phyloP scores from a whole-genome alignment of 2,329 filamentous ascomycete species.

The Fusarium palustre region DNA sequence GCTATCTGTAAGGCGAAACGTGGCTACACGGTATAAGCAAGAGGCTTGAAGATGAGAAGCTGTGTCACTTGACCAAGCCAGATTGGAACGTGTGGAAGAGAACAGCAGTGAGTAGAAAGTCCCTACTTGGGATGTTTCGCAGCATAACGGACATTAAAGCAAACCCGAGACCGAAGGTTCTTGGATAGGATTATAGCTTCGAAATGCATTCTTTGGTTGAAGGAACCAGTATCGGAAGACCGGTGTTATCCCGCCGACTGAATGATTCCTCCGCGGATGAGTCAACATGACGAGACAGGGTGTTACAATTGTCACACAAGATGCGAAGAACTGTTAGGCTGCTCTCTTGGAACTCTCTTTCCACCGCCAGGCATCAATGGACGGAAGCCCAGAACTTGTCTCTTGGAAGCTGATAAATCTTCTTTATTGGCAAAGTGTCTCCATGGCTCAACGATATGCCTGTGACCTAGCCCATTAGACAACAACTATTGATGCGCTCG shows the following conservation, averaged over 20 bases:
- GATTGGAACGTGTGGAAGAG: slow-evolving; percentile 1
- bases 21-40: slow-evolving; percentile 20
- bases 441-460: not conserved
- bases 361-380: not conserved
- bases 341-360: not conserved
- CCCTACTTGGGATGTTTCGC: slow-evolving; percentile 28
- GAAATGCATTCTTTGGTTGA: not conserved
- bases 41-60: slow-evolving; percentile 11
- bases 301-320: slow-evolving; percentile 27
- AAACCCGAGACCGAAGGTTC: slow-evolving; percentile 34
- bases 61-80: slow-evolving; percentile 19
- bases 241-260: not conserved
- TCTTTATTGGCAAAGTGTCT: not conserved
- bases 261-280: slow-evolving; percentile 3
- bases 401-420: slow-evolving; percentile 6
- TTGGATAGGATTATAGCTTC: not conserved
- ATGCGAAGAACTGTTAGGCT: slow-evolving; percentile 1
- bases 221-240: not conserved
- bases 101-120: slow-evolving; percentile 1
- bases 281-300: slow-evolving; percentile 28
- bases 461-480: not conserved
- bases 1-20: slow-evolving; percentile 7
- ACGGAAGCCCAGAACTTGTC: slow-evolving; percentile 11
- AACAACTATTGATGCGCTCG: not conserved
- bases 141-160: slow-evolving; percentile 32